Percentiles rank a stretch among this genome's conserved stretches.
Conservation (phyloP, 2,329 filamentous ascomycete species). For the Trichoderma koningiopsis region DNA sequence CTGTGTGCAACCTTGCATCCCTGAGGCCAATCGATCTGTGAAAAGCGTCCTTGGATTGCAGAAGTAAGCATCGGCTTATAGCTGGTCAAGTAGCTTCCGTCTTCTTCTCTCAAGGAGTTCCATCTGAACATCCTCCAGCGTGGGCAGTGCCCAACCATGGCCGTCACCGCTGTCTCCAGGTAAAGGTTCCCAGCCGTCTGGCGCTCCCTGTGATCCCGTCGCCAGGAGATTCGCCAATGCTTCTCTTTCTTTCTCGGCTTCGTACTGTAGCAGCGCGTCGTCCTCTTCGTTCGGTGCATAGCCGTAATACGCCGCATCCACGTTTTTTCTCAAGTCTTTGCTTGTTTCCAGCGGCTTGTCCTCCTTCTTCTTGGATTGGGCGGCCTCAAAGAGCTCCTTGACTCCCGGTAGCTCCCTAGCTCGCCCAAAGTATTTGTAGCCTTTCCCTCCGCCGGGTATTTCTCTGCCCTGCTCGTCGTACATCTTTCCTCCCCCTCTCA, state of each 20-base stretch:
- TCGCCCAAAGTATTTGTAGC: constrained; percentile 91
- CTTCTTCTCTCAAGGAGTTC: constrained; percentile 87
- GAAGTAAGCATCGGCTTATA: constrained; percentile 43
- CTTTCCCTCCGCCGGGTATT: constrained; percentile 76
- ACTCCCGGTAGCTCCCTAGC: constrained; percentile 90
- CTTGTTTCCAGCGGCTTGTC: constrained; percentile 68
- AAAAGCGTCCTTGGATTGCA: background rate
- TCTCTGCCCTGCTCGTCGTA: constrained; percentile 75
- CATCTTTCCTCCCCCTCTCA: constrained; percentile 70
- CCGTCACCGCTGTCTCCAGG: constrained; percentile 88
- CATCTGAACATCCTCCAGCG: constrained; percentile 88
- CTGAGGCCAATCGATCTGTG: background rate
- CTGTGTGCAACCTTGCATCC: background rate
- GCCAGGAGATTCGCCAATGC: constrained; percentile 69
- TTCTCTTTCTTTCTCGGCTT: constrained; percentile 80
- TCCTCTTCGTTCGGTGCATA: constrained; percentile 94
- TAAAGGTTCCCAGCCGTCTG: constrained; percentile 78
- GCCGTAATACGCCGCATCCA: constrained; percentile 94
- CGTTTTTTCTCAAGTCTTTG: constrained; percentile 70
- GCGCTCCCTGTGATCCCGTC: constrained; percentile 57
- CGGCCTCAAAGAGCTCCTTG: constrained; percentile 91
- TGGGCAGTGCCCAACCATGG: constrained; percentile 78
- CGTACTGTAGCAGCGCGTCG: constrained; percentile 75
- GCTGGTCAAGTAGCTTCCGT: constrained; percentile 80
- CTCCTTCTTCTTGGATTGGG: constrained; percentile 59